These are phyloP conservation scores for Phlebiopsis gigantea DNA, from an alignment of 768 basidiomycete genomes.

Conservation along the genomic window DNA sequence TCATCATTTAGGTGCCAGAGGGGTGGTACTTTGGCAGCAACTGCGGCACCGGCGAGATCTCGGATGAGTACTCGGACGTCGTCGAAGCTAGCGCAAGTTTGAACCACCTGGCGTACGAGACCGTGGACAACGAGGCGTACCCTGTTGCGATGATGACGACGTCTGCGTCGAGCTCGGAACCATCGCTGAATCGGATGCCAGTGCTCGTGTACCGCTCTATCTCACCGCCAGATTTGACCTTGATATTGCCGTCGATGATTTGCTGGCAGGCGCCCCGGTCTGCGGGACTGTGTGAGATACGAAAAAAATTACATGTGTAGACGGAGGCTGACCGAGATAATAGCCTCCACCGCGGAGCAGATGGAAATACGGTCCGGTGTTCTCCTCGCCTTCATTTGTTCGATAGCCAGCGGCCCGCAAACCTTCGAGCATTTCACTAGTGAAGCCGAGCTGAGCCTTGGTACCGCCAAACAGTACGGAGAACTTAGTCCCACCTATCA, in stretches of 20 bases:
- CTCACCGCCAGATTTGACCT: constrained; percentile 52
- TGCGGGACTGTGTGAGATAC: constrained; percentile 13
- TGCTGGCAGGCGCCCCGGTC: constrained; percentile 57
- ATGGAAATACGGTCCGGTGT: constrained; percentile 40
- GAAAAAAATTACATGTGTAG: background rate
- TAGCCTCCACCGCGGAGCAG: constrained; percentile 53
- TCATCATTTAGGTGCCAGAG: constrained; percentile 64
- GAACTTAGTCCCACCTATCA: constrained; percentile 18
- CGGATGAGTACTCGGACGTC: constrained; percentile 7
- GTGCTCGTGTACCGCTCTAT: constrained; percentile 24
- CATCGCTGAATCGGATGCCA: constrained; percentile 21
- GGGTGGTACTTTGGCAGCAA: constrained; percentile 39
- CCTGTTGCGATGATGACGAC: constrained; percentile 25
- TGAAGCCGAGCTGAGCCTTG: background rate
- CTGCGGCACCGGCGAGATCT: constrained; percentile 39
- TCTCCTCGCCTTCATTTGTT: constrained; percentile 43
- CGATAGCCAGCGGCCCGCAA: constrained; percentile 56
- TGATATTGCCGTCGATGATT: constrained; percentile 64
- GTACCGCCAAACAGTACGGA: background rate
- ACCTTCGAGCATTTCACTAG: constrained; percentile 47
- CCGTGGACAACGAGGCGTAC: constrained; percentile 5
- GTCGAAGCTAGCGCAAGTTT: constrained; percentile 3
- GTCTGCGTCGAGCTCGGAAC: constrained; percentile 21
- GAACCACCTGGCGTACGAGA: background rate
- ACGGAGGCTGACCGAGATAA: constrained; percentile 46